Base-by-base conservation (phyloP, 2,329 filamentous ascomycete species). In the Aspergillus fijiensis region DNA sequence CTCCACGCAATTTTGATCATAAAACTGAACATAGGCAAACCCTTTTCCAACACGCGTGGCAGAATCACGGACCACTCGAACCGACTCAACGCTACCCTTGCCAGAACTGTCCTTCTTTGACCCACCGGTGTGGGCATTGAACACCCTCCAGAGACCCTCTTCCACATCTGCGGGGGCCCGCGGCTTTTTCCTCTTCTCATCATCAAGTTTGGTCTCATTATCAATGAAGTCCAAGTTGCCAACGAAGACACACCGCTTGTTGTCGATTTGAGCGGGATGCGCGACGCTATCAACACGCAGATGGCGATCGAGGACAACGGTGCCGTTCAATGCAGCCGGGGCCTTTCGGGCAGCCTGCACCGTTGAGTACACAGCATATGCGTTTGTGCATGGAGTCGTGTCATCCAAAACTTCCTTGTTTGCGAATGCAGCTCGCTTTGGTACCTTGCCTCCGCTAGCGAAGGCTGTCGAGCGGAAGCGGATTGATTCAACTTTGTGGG, bases 201-300 rank as follows among this genome's bases (percentile, higher is more conserved):
- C 78, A 49, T 82, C 85, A 23, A 90, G 77, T 54, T 89, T 82
- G 45, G 85, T 90, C 78, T 97, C 93, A 66, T 97, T 92, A 70
- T 97, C 94, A 16, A 99, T 91, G 70, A 99, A 99, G 53, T 92
- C 92, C 1, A 99, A 84, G 72, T 99, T 99, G 51, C 95, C 95
- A 27, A 99, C 91, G 71, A 99, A 99, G 16, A 99, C 88, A 75
- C 95, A 99, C 57, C 93, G 89, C 60, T 89, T 88, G 75, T 96
- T 88, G 72, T 96, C 94, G 19, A 88, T 86, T 47, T 88, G 85
- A 14, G 90, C 84, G 0, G 95, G 95, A 76, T 97, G 92, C 0
- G 93, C 91, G 35, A 99, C 88, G 66, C 88, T 91, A 78, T 99
- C 95, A 25, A 94, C 94, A 48, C 94, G 88, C 58, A 99, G 79